Base-by-base conservation (phyloP, 2,329 filamentous ascomycete genomes). In the Exophiala lecanii-corni region DNA sequence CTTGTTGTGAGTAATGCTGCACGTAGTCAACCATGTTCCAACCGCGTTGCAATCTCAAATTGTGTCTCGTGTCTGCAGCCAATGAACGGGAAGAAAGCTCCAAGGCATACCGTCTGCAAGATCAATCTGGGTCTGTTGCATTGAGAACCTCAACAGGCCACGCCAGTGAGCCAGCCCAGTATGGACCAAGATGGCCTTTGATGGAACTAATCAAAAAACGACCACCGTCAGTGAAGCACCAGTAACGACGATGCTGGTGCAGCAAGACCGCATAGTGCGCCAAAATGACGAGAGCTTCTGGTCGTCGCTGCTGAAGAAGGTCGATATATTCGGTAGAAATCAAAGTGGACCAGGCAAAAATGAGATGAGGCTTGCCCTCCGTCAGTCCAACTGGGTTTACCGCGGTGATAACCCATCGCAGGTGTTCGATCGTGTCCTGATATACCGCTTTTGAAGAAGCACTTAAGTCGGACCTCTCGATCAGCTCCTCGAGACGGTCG, bases 261-360 rank as follows among this genome's bases (percentile, higher is more conserved):
- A 59, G 32, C 17, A 59, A 37, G 6, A 54, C 55, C 12, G 54
- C 49, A 42, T 54, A 59, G 35, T 59, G 49, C 13, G 57, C 57
- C 23, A 59, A 50, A 18, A 59, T 56, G 32, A 59, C 43, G 33
- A 59, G 52, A 1, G 65, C 60, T 38, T 67, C 46, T 1, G 62
- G 59, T n/a, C 58, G 57, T n/a, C 56, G 58, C 36, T 64, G 61
- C 5, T 59, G 57, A 4, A 67, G 38, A 18, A 60, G 45, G 19
- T 65, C 60, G 33, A 67, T 41, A 34, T 59, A 67, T 16, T 55
- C 48, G 9, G 54, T 39, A 2, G 57, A 55, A 23, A 65, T 35
- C 28, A 53, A 57, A 30, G 65, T 62, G 3, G 60, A 62, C 63
- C 63, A 67, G 6, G 57, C 55, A 13, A 60, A 58, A 4, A 44